A percentile compares a stretch with the other conserved stretches of the same genome.
Evolutionary conservation across 2,329 filamentous ascomycete species (phyloP).

Genomic region (Paraphoma chrysanthemicola): DNA sequence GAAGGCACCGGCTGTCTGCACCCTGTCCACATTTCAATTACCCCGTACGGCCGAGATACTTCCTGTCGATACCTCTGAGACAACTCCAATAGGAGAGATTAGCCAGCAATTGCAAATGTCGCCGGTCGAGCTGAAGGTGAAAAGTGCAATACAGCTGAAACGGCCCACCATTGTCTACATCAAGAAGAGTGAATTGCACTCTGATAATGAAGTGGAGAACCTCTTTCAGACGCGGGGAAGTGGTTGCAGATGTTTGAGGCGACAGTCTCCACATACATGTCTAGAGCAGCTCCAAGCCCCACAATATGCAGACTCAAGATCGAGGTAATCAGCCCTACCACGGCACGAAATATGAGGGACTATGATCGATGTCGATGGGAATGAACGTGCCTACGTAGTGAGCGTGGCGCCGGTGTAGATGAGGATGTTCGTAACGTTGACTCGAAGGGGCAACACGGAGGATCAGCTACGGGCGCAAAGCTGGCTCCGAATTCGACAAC

Average conservation of each 20-base stretch:
- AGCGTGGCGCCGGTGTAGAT: not conserved
- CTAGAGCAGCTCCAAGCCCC: slow-evolving; percentile 8
- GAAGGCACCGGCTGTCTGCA: slow-evolving; percentile 20
- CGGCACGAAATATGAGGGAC: not conserved
- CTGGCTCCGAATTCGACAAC: not conserved
- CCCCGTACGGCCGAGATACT: slow-evolving; percentile 5
- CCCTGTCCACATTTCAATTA: not conserved
- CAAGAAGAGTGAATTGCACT: not conserved
- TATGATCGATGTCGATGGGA: not conserved
- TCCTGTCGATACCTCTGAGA: slow-evolving; percentile 10
- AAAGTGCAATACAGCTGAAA: not conserved
- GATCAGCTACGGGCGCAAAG: not conserved
- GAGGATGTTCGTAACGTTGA: not conserved
- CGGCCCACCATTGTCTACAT: slow-evolving; percentile 2
- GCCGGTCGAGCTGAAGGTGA: not conserved
- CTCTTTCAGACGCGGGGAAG: slow-evolving; percentile 6
- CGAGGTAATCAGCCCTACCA: slow-evolving; percentile 2
- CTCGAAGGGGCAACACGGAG: not conserved
- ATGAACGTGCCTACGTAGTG: not conserved
- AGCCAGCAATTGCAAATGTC: slow-evolving; percentile 5
- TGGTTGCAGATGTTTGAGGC: slow-evolving; percentile 15
- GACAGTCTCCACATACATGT: slow-evolving; percentile 3
- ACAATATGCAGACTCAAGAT: slow-evolving; percentile 1
- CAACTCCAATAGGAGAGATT: slow-evolving; percentile 13
- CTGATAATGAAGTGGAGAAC: slow-evolving; percentile 6